A percentile compares a stretch with the other conserved stretches of the same genome.
These are phyloP conservation scores for Fusarium sp. DNA, from an alignment of 2,329 filamentous ascomycete species.

Conservation along the genomic window DNA sequence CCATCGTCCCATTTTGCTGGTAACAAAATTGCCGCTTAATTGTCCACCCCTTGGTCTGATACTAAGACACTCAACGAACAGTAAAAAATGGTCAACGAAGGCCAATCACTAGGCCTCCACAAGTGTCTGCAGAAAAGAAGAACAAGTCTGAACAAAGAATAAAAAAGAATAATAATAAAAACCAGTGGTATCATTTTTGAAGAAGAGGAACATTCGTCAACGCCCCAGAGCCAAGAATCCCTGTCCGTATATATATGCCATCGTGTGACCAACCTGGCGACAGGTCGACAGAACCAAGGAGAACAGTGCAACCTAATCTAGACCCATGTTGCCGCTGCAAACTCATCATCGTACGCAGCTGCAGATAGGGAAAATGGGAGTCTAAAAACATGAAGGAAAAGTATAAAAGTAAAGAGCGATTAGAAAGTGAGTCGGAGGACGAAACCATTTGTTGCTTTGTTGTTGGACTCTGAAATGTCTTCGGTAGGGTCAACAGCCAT, in stretches of 20 bases:
- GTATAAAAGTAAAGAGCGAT: constrained; percentile 29
- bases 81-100: constrained; percentile 9
- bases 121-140: constrained; percentile 23
- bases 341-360: constrained; percentile 20
- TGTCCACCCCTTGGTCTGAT: constrained; percentile 26
- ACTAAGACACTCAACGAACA: constrained; percentile 23
- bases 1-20: neutral
- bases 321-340: constrained; percentile 36
- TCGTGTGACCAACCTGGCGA: constrained; percentile 46
- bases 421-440: constrained; percentile 64
- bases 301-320: constrained; percentile 46
- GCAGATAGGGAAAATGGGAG: constrained; percentile 1
- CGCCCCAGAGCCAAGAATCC: constrained; percentile 44
- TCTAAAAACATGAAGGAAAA: constrained; percentile 6
- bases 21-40: neutral
- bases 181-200: constrained; percentile 49
- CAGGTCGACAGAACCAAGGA: constrained; percentile 42
- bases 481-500: constrained; percentile 69
- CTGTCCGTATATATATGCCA: constrained; percentile 42
- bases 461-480: constrained; percentile 31
- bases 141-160: constrained; percentile 9
- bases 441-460: constrained; percentile 51
- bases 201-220: constrained; percentile 43
- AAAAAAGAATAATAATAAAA: constrained; percentile 22
- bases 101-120: constrained; percentile 12